Conservation (phyloP, 805 yeast species). For the Barnettozyma californica region DNA sequence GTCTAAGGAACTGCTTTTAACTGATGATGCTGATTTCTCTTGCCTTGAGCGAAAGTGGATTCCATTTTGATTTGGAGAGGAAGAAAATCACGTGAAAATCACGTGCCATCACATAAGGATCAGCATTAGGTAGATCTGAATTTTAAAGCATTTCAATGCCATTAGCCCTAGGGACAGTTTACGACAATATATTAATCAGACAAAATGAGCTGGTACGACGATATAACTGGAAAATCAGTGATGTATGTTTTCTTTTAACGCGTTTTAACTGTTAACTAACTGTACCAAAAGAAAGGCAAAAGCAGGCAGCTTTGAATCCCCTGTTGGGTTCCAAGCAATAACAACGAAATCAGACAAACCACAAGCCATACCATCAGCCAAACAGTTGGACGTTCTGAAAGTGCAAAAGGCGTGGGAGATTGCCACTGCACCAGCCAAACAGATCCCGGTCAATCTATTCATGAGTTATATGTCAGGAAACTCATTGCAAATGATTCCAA, state of each 20-base stretch:
- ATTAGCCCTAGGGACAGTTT: no score
- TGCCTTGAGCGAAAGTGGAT: neutral
- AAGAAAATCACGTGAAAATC: neutral
- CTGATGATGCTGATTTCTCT: neutral
- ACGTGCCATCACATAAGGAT: neutral
- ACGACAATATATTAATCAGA: neutral
- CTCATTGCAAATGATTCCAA: constrained; percentile 82
- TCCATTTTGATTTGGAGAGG: neutral
- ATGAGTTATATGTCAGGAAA: constrained; percentile 95
- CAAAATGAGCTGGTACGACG: constrained; percentile 13
- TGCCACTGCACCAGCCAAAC: constrained; percentile 76
- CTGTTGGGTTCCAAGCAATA: constrained; percentile 8
- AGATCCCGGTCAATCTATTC: constrained; percentile 82
- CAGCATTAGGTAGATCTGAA: neutral
- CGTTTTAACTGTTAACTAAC: neutral
- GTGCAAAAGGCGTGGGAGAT: constrained; percentile 75
- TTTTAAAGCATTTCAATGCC: no score
- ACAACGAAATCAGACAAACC: neutral
- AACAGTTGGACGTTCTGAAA: neutral
- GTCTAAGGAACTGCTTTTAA: neutral
- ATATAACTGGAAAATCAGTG: constrained; percentile 2
- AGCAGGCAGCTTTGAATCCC: constrained; percentile 4
- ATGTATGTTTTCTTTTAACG: neutral
- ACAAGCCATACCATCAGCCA: neutral
- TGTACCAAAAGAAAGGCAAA: constrained; percentile 1